A percentile compares a stretch with the other conserved stretches of the same genome.
Conservation (phyloP, 2,329 filamentous ascomycete genomes). For the Fusarium austroafricanum region DNA sequence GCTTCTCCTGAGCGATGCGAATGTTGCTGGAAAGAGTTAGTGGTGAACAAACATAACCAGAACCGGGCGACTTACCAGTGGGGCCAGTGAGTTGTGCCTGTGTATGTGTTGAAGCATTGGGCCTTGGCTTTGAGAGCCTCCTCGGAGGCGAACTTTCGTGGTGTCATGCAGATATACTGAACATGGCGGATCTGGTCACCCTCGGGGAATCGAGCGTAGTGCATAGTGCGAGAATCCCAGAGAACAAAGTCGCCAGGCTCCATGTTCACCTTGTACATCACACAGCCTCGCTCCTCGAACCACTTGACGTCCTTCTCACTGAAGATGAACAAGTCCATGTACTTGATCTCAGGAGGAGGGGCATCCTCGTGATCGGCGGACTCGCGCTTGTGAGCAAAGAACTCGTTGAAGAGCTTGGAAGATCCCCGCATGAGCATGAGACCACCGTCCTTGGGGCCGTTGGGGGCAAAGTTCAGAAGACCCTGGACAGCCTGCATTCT, state of each 20-base stretch:
- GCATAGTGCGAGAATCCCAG: slow-evolving; percentile 55
- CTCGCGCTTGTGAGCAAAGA: slow-evolving; percentile 50
- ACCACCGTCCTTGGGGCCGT: slow-evolving; percentile 51
- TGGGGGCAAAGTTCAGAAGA: slow-evolving; percentile 45
- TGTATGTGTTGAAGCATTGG: not conserved
- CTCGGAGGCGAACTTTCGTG: slow-evolving; percentile 17
- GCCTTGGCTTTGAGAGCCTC: slow-evolving; percentile 11
- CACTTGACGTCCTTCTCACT: slow-evolving; percentile 52
- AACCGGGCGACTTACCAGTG: not conserved
- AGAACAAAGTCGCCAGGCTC: slow-evolving; percentile 58
- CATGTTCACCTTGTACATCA: slow-evolving; percentile 54
- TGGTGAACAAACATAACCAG: rapidly evolving
- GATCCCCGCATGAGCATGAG: slow-evolving; percentile 49
- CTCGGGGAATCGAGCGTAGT: slow-evolving; percentile 55
- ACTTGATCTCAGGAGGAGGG: slow-evolving; percentile 51
- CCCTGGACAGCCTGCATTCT: slow-evolving; percentile 24
- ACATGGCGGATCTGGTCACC: slow-evolving; percentile 53
- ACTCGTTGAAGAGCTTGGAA: slow-evolving; percentile 48
- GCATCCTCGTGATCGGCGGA: slow-evolving; percentile 47
- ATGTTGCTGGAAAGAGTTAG: slow-evolving; percentile 17
- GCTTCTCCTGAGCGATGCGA: slow-evolving; percentile 36
- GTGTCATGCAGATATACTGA: slow-evolving; percentile 25
- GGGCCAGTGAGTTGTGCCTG: slow-evolving; percentile 7
- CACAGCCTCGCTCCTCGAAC: slow-evolving; percentile 49
- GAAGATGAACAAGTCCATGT: slow-evolving; percentile 49